phyloP scores from a whole-genome alignment of 306 rosid species.

The Sindora glabra region DNA sequence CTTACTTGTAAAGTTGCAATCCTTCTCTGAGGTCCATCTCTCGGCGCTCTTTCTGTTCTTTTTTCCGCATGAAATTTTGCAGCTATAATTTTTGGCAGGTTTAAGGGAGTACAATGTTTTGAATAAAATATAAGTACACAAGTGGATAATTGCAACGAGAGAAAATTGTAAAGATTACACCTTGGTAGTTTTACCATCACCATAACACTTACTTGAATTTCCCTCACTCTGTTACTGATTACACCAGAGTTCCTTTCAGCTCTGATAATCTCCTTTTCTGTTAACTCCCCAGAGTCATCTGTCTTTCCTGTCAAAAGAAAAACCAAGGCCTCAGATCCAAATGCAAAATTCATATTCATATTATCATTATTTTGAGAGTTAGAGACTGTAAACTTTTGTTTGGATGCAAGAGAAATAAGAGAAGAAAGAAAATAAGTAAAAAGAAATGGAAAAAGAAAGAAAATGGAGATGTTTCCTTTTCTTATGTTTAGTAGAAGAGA shows the following conservation, averaged over 20 bases:
- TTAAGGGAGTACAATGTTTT: conserved; percentile 10
- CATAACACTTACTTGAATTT: conserved; percentile 75
- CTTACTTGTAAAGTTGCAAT: conserved; percentile 74
- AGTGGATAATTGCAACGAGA: not conserved
- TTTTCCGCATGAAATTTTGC: conserved; percentile 72
- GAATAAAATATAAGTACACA: not conserved
- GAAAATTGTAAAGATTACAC: not conserved
- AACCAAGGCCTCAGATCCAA: conserved; percentile 1
- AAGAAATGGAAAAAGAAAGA: too few species aligned
- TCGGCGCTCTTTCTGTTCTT: conserved; percentile 61
- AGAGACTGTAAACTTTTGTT: not conserved
- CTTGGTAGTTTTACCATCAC: conserved; percentile 19
- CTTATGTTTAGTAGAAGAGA: too few species aligned
- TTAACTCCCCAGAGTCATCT: conserved; percentile 47
- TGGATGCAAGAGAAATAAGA: too few species aligned
- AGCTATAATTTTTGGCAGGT: conserved; percentile 51
- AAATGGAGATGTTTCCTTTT: too few species aligned
- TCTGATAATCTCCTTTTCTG: conserved; percentile 90
- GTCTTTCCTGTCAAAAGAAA: conserved; percentile 48
- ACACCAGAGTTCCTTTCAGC: conserved; percentile 94
- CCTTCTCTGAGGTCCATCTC: conserved; percentile 76
- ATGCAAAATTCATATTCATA: not conserved
- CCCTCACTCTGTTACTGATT: conserved; percentile 79
- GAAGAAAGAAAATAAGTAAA: too few species aligned
- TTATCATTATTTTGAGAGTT: not conserved